phyloP scores from a whole-genome alignment of 192 early-diverging fungal genomes.

The Jimgerdemannia flammicorona region DNA sequence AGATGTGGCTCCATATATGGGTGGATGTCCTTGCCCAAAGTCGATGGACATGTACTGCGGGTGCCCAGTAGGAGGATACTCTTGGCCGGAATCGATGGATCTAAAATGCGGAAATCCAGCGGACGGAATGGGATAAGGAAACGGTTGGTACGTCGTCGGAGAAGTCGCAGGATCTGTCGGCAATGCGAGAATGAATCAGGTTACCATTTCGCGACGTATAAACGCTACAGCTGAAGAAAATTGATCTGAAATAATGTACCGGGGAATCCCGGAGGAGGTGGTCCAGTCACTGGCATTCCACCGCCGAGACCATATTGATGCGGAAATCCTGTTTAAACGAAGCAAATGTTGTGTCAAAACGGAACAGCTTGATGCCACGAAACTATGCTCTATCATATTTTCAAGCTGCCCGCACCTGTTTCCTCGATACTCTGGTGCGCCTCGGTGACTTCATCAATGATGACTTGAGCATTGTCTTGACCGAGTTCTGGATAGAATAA shows the following conservation, averaged over 20 bases:
- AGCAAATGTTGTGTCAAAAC: background rate
- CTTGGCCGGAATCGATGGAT: background rate
- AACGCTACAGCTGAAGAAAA: background rate
- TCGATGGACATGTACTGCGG: background rate
- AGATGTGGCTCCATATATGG: background rate
- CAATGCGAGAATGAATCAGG: too few relatives aligned
- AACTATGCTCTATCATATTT: background rate
- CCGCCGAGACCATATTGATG: background rate
- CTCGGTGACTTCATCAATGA: conserved; percentile 70
- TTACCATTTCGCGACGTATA: too few relatives aligned
- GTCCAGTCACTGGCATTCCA: background rate
- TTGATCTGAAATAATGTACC: background rate
- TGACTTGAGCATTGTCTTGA: conserved; percentile 75
- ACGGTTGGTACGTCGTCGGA: too few relatives aligned
- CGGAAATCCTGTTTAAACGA: background rate
- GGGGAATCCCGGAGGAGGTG: background rate
- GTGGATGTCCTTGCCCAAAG: background rate
- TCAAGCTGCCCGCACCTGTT: background rate
- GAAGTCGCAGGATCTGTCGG: too few relatives aligned
- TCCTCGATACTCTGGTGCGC: conserved; percentile 49
- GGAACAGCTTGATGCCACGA: background rate
- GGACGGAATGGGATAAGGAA: too few relatives aligned
- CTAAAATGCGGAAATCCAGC: background rate
- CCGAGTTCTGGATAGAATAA: conserved; percentile 51
- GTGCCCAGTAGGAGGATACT: background rate